Evolutionary conservation across 73 alveolate species (phyloP), one percentile per base, ranked within the genome.

Genomic region (Paramecium bursaria): DNA sequence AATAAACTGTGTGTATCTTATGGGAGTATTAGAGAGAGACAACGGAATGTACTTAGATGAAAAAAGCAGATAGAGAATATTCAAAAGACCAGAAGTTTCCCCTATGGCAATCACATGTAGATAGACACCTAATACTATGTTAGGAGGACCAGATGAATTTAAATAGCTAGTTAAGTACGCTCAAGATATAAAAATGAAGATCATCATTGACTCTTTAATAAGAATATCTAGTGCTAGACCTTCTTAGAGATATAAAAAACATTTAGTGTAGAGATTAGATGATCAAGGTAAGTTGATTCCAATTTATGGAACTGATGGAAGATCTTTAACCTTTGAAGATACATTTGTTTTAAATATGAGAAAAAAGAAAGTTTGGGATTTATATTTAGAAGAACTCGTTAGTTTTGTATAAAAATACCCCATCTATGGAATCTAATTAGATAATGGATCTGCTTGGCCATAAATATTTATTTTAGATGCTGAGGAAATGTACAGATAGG

Each of bases 391-490:
- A 3, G 99, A 97, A 57, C 91, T 94, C 60, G 44, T 75, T 6
- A 54, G 25, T 23, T 92, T 95, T 61, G 91, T 94, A 25, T 51
- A 87, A 15, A 91, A 89, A 74, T 93, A 91, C 54, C 87, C 75
- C 13, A 88, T 97, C 23, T 95, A 94, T 74, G 99, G 99, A n/a
- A 67, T 97, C 10, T 99, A 96, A 79, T 82, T 97, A 54, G 99
- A 97, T 75, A 97, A 97, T 91, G 97, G 98, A 19, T 93, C 95
- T 60, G 91, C 98, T 0, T 97, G 99, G 99, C 99, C 99, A 14
- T 95, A 95, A 74, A 88, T 97, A 22, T 90, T 95, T 96, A 95
- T 92, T 82, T 42, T 92, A 26, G 98, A 97, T 86, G 75, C 76
- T n/a, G 95, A 88, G n/a, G 99, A 97, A 79, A 80, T 97, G 95